Base-by-base conservation (phyloP, 306 rosid genomes). In the Citrullus amarus region DNA sequence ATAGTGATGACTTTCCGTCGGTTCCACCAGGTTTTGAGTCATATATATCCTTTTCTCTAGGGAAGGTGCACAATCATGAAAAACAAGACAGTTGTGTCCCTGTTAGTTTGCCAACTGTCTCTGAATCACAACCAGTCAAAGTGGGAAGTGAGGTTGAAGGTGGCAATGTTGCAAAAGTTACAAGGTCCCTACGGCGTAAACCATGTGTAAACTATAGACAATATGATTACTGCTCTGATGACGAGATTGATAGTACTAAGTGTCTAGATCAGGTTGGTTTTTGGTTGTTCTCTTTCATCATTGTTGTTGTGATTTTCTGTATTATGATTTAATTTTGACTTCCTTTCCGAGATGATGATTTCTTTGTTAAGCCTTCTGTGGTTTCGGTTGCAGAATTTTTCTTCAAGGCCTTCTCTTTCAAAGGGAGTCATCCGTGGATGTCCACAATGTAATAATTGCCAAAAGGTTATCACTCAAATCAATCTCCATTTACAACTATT, bases 1-100 rank as follows among this genome's bases (percentile, higher is more conserved):
- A 96, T 82, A 92, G 84, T 7, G 99, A 96, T 12, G 99, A 92
- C 55, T 92, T 85, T 86, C 99, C 99, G 79, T 84, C 97, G 41
- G 93, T 92, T 85, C 99, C 99, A 85, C 99, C 99, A 3, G 99
- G 99, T 69, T 96, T 96, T 78, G 99, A 96, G 89, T 87, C 97
- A 78, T 91, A 84, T 82, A 86, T 91, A 72, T 89, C 98, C 20
- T 89, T 91, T 78, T 76, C 90, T 69, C 58, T 87, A 50, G 87
- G 83, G 78, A 84, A 87, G 84, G 88, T 86, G 69, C 87, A 85
- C 76, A 88, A 84, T 75, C 81, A 61, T 81, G 90, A 83, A 75
- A 87, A 84, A 82, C 89, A 84, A 75, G 86, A 79, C 17, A 83
- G 68, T 76, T 80, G 80, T 81, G 86, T 46, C 85, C 51, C 81